Conservation (phyloP, 2,329 filamentous ascomycete species). For the Catunica adiposa region DNA sequence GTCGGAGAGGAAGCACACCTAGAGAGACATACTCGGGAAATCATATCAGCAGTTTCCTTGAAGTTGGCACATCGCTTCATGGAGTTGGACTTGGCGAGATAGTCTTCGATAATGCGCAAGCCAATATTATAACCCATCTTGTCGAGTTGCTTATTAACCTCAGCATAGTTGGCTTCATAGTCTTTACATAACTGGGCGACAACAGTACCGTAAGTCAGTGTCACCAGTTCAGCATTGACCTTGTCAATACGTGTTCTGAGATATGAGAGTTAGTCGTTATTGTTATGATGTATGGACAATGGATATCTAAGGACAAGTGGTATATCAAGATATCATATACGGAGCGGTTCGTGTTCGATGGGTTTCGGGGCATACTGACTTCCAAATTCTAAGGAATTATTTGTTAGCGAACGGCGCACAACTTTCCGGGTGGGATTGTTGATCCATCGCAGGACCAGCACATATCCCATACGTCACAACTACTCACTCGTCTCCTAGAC, state of each 20-base stretch:
- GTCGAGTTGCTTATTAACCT: constrained; percentile 95
- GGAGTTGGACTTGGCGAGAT: constrained; percentile 84
- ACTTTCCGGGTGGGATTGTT: neutral
- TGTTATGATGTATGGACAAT: too few species aligned
- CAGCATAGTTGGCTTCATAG: constrained; percentile 81
- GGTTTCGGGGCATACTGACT: constrained; percentile 42
- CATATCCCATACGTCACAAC: constrained; percentile 15
- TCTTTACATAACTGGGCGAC: constrained; percentile 94
- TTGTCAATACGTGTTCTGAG: constrained; percentile 84
- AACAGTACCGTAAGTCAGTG: constrained; percentile 92
- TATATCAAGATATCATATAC: neutral
- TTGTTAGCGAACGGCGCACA: constrained; percentile 10
- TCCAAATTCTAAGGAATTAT: constrained; percentile 55
- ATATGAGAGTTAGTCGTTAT: constrained; percentile 1
- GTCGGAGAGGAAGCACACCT: neutral
- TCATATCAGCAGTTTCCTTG: constrained; percentile 89
- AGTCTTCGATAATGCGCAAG: constrained; percentile 88
- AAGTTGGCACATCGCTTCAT: constrained; percentile 84
- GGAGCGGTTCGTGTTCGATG: neutral
- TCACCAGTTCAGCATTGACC: constrained; percentile 94
- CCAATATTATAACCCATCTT: constrained; percentile 99
- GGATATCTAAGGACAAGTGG: neutral
- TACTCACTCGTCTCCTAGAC: constrained; percentile 44
- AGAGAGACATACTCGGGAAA: constrained; percentile 54
- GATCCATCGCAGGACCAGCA: neutral